These are phyloP conservation scores for Cercospora janseana DNA, from an alignment of 2,329 filamentous ascomycete genomes.

Conservation along the genomic window DNA sequence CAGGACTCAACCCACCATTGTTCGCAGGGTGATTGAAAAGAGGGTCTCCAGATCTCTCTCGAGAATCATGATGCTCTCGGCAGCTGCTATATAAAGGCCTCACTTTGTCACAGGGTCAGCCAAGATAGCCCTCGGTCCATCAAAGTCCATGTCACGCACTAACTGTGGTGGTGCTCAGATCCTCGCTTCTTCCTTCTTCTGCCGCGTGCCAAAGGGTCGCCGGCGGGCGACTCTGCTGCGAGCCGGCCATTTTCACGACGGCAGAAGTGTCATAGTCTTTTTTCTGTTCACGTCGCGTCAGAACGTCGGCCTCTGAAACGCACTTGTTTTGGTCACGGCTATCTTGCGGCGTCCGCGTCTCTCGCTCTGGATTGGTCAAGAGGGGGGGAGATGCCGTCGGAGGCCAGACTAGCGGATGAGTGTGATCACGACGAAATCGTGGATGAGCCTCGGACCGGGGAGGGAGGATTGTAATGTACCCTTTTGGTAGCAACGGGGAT, in stretches of 20 bases:
- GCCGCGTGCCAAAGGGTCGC: slow-evolving; percentile 18
- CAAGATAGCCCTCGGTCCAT: slow-evolving; percentile 1
- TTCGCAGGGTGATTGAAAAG: slow-evolving; percentile 14
- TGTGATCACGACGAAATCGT: neutral
- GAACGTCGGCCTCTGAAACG: slow-evolving; percentile 2
- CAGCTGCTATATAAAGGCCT: slow-evolving; percentile 29
- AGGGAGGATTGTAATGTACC: neutral
- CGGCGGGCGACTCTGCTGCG: slow-evolving; percentile 12
- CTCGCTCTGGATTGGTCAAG: neutral
- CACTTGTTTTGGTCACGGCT: slow-evolving; percentile 5
- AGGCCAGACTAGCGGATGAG: too few species aligned
- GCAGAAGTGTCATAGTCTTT: slow-evolving; percentile 4
- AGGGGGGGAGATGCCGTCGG: too few species aligned
- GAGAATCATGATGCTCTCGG: slow-evolving; percentile 25
- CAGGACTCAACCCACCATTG: slow-evolving; percentile 10
- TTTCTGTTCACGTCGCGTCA: slow-evolving; percentile 6
- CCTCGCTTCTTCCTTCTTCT: slow-evolving; percentile 13
- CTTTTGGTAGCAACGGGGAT: neutral
- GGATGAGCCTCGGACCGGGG: slow-evolving; percentile 7
- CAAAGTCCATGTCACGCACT: neutral
- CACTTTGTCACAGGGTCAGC: slow-evolving; percentile 9
- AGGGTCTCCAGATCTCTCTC: slow-evolving; percentile 4
- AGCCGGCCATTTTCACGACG: slow-evolving; percentile 15
- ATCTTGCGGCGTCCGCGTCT: neutral
- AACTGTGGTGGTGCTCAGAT: slow-evolving; percentile 15